phyloP scores from a whole-genome alignment of 495 filamentous ascomycete species.

The Jackrogersella multiformis region DNA sequence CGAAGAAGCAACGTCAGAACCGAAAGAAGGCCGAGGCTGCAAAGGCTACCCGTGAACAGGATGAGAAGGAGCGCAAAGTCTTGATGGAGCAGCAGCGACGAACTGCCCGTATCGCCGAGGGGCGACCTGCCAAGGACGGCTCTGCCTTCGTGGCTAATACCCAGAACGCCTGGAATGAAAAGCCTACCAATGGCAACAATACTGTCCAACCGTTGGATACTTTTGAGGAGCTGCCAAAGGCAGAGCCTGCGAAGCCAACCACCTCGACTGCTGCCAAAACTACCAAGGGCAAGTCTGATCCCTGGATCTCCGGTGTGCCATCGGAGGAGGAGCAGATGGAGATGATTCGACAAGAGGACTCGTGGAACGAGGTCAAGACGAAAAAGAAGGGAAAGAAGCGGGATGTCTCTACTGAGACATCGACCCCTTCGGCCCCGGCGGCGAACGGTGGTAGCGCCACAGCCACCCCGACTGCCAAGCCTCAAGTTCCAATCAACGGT shows the following conservation, averaged over 20 bases:
- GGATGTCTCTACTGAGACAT: constrained; percentile 42
- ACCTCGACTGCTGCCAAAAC: constrained; percentile 39
- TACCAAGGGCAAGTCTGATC: constrained; percentile 45
- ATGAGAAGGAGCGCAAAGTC: constrained; percentile 75
- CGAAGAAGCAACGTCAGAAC: constrained; percentile 93
- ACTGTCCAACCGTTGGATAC: constrained; percentile 76
- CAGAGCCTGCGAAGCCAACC: constrained; percentile 34
- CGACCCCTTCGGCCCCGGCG: constrained; percentile 18
- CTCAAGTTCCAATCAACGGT: constrained; percentile 48
- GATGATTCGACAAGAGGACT: constrained; percentile 68
- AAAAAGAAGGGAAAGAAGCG: constrained; percentile 66
- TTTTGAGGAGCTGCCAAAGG: constrained; percentile 62
- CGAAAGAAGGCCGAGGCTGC: constrained; percentile 79
- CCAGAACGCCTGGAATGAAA: constrained; percentile 64
- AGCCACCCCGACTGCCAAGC: constrained; percentile 42
- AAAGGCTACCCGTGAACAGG: constrained; percentile 74
- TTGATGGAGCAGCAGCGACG: constrained; percentile 82
- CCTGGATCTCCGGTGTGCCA: constrained; percentile 68
- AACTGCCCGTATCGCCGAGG: constrained; percentile 79
- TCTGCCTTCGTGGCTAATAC: constrained; percentile 62
- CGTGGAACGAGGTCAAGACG: constrained; percentile 79
- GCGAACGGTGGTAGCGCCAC: constrained; percentile 38
- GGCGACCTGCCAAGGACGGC: constrained; percentile 77
- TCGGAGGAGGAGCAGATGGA: constrained; percentile 89
- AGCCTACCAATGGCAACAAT: constrained; percentile 61